Evolutionary conservation across 441 rosid species (phyloP).

Genomic region (Gossypium laxum): DNA sequence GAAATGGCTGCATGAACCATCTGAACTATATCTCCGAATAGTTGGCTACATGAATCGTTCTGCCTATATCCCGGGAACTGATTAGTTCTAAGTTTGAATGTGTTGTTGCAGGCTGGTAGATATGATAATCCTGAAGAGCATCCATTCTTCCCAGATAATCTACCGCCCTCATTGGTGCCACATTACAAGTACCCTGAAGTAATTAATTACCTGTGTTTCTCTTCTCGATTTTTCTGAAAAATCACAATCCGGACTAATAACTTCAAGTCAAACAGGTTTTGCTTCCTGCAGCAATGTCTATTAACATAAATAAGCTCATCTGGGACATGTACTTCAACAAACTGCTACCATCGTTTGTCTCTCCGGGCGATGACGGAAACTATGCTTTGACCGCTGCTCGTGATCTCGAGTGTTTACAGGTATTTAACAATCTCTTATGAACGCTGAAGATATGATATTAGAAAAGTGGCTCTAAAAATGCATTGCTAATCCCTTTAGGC

Average conservation of each 20-base stretch:
- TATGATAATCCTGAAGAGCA: constrained; percentile 69
- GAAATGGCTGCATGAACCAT: no score
- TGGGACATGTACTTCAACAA: constrained; percentile 57
- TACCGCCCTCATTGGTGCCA: constrained; percentile 38
- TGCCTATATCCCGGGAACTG: no score
- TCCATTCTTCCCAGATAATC: constrained; percentile 58
- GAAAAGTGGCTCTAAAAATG: neutral
- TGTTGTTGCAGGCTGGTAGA: constrained; percentile 50
- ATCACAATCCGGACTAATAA: neutral
- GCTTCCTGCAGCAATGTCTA: constrained; percentile 45
- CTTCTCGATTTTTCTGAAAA: neutral
- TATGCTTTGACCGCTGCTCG: constrained; percentile 56
- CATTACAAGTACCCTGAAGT: constrained; percentile 39
- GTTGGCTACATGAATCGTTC: no score
- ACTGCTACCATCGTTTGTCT: constrained; percentile 58
- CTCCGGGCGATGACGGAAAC: constrained; percentile 61
- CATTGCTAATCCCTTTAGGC: constrained; percentile 36
- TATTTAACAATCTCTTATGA: constrained; percentile 10
- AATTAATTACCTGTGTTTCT: constrained; percentile 1
- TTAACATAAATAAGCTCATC: constrained; percentile 53
- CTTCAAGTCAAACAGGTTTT: constrained; percentile 30
- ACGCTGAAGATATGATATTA: no score
- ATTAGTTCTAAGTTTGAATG: neutral
- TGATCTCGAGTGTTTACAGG: constrained; percentile 74
- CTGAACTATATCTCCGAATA: no score